These are phyloP conservation scores for Hemileccinum impolitum DNA, from an alignment of 768 basidiomycete species.

Conservation along the genomic window DNA sequence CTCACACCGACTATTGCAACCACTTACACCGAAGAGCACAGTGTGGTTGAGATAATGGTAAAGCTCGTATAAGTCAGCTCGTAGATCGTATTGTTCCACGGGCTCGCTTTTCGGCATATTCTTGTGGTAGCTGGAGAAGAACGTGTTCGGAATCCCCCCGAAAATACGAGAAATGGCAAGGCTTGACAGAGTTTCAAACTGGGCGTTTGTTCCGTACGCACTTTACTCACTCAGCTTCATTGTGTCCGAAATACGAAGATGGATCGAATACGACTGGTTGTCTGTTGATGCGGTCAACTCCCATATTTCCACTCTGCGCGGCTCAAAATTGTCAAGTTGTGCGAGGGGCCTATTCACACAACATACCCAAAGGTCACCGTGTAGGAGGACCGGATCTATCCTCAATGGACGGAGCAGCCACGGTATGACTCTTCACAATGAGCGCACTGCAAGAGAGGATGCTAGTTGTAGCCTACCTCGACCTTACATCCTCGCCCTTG, in stretches of 20 bases:
- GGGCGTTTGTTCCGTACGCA: neutral
- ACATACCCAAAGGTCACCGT: conserved; percentile 79
- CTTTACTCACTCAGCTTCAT: conserved; percentile 69
- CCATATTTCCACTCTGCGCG: conserved; percentile 68
- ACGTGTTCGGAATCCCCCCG: conserved; percentile 64
- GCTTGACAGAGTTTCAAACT: conserved; percentile 34
- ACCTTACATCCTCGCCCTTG: conserved; percentile 50
- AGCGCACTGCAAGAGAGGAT: neutral
- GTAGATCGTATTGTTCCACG: conserved; percentile 56
- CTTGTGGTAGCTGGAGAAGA: conserved; percentile 65
- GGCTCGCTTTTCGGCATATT: conserved; percentile 63
- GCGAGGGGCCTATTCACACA: neutral
- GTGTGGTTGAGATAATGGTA: conserved; percentile 86
- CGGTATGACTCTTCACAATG: conserved; percentile 61
- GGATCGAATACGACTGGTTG: conserved; percentile 75
- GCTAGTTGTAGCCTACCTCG: conserved; percentile 35
- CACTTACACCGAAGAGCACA: conserved; percentile 68
- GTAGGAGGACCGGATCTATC: conserved; percentile 66
- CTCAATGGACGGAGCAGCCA: conserved; percentile 55
- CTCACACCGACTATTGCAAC: neutral
- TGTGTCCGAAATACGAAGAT: conserved; percentile 76
- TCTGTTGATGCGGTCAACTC: conserved; percentile 49
- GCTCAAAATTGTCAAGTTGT: conserved; percentile 2
- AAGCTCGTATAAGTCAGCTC: conserved; percentile 69
- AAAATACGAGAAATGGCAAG: conserved; percentile 79